Percentiles rank a stretch among this genome's conserved stretches.
Evolutionary conservation across 116 monocot genomes (phyloP).

Genomic region (Posidonia oceanica): DNA sequence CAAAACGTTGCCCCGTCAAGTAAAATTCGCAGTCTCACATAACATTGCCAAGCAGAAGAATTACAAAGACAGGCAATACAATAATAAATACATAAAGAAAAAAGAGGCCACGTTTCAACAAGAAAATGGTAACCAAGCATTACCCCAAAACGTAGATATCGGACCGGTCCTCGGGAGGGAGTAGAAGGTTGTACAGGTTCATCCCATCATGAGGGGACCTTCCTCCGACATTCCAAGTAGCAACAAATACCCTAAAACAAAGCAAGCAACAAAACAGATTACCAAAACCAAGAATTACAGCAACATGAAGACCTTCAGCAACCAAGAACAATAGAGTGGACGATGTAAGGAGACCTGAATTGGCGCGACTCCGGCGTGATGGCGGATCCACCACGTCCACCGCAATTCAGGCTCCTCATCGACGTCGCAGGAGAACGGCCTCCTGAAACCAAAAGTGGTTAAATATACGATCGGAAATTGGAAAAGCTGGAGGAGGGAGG

Average conservation of each 20-base stretch:
- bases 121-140: background rate
- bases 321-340: no score
- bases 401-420: no score
- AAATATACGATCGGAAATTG: no score
- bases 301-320: background rate
- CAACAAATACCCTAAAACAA: conserved; percentile 49
- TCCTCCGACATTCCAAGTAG: conserved; percentile 95
- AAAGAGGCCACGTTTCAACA: background rate
- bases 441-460: no score
- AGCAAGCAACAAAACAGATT: background rate
- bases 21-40: no score
- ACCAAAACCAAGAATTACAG: background rate
- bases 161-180: conserved; percentile 50
- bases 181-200: conserved; percentile 48
- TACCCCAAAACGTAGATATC: conserved; percentile 96
- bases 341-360: no score
- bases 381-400: no score
- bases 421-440: no score
- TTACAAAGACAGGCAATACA: background rate
- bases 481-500: no score
- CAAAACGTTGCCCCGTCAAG: no score
- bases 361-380: no score
- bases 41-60: no score
- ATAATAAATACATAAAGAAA: background rate
- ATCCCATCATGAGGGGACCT: conserved; percentile 47